Evolutionary conservation across 2,329 filamentous ascomycete genomes (phyloP), one percentile per base, ranked within the genome.

Genomic region (Cladophialophora exuberans): DNA sequence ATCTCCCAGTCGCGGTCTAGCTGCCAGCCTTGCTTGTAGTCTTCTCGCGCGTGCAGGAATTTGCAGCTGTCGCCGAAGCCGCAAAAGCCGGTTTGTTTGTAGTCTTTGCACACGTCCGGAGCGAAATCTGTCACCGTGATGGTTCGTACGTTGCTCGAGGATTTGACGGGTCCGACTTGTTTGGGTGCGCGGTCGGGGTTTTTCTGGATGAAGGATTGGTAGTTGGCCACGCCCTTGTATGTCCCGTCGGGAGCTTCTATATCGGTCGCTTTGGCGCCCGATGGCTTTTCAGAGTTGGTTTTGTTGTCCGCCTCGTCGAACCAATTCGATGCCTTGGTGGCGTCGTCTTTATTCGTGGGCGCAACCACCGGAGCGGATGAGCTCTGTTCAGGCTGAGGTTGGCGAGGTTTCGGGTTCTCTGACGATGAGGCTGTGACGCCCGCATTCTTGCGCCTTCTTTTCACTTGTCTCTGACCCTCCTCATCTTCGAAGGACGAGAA

Each of bases 41-140:
- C 81, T 63, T 84, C 83, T 35, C 83, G 74, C 7, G 79, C 78
- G 63, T 86, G 83, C 15, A 84, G 69, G 67, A 83, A 86, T 62
- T 85, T 96, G 76, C 92, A 96, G 58, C 80, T 85, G 69, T 94
- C 89, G 23, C 64, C 64, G 51, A 64, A 81, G 7, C 79, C 83
- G 63, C 83, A 87, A 67, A 84, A 87, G 1, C 87, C 87, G 0
- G 86, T 94, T 65, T 89, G 82, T 64, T 93, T 93, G 72, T 90
- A 94, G 69, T 97, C 94, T 71, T 97, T 97, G 74, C 94, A 99
- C 0, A 96, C 89, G 63, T 97, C 93, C 0, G 93, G 90, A 0
- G 89, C 87, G 69, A 90, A 97, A 69, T 99, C 94, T 26, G 85
- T 96, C 5, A 93, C 82, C 0, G 92, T 97, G 61, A 96, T 87